phyloP scores from a whole-genome alignment of 768 basidiomycete species.

The Suillus discolor region DNA sequence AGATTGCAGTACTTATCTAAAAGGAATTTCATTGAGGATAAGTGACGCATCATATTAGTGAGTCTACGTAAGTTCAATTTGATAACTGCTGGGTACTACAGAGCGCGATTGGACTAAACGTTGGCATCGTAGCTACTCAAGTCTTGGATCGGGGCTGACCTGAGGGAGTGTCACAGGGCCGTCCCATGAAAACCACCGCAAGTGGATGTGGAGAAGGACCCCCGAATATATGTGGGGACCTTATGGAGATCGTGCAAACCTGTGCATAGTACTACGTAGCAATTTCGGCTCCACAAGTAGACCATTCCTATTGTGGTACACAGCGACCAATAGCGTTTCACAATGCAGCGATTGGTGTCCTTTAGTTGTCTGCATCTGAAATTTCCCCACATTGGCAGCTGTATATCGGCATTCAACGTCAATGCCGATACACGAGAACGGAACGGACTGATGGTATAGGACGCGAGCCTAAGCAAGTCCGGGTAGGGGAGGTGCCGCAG shows the following conservation, averaged over 20 bases:
- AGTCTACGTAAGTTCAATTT: neutral
- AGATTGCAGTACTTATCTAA: neutral
- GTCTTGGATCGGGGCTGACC: neutral
- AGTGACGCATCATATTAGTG: neutral
- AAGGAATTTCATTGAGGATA: neutral
- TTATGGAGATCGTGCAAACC: too few species aligned
- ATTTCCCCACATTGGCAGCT: neutral
- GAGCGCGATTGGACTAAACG: neutral
- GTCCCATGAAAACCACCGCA: neutral
- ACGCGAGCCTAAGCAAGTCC: neutral
- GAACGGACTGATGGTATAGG: neutral
- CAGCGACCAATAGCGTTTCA: neutral
- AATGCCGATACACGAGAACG: neutral
- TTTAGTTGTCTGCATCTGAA: neutral
- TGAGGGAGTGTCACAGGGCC: neutral
- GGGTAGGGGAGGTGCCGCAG: neutral
- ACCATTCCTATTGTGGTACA: neutral
- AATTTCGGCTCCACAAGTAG: neutral
- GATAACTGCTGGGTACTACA: neutral
- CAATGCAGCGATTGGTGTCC: neutral
- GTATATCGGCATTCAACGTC: neutral
- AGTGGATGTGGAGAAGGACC: neutral
- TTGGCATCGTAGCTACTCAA: neutral
- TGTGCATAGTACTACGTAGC: neutral
- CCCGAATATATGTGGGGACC: too few species aligned